Evolutionary conservation across 768 basidiomycete species (phyloP).

Genomic region (Flagelloscypha sp.): DNA sequence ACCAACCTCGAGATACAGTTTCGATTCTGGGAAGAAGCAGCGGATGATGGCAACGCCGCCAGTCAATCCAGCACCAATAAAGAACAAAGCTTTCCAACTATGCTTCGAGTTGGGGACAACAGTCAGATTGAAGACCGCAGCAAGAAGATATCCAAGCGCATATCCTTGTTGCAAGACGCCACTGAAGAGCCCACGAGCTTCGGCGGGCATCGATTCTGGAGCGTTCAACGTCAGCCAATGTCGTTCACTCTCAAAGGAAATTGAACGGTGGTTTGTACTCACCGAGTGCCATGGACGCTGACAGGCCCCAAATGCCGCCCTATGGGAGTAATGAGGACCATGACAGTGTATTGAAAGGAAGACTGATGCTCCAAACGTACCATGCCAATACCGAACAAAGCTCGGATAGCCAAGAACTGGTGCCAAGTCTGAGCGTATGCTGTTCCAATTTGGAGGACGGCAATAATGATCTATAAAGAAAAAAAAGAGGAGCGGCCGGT

Average conservation of each 20-base stretch:
- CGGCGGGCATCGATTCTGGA: conserved; percentile 51
- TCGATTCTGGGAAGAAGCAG: conserved; percentile 40
- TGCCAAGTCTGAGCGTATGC: background rate
- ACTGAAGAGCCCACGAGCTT: conserved; percentile 52
- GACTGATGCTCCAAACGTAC: conserved; percentile 14
- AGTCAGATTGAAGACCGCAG: conserved; percentile 51
- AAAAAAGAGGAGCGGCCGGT: background rate
- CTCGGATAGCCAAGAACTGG: conserved; percentile 33
- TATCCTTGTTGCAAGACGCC: conserved; percentile 68
- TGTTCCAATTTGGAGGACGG: conserved; percentile 1
- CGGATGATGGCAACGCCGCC: conserved; percentile 45
- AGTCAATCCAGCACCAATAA: conserved; percentile 43
- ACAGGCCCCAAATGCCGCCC: conserved; percentile 55
- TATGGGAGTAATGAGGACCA: no score
- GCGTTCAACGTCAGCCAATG: no score
- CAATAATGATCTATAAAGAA: conserved; percentile 21
- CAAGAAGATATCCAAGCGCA: conserved; percentile 55
- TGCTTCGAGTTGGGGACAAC: conserved; percentile 20
- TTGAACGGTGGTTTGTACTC: conserved; percentile 19
- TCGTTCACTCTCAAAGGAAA: no score
- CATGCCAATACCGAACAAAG: conserved; percentile 56
- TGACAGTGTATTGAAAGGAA: no score
- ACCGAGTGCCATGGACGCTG: conserved; percentile 49
- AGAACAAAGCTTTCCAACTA: conserved; percentile 53
- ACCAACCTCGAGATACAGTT: conserved; percentile 6